phyloP scores from a whole-genome alignment of 2,329 filamentous ascomycete genomes.

The Pseudocercospora musae region DNA sequence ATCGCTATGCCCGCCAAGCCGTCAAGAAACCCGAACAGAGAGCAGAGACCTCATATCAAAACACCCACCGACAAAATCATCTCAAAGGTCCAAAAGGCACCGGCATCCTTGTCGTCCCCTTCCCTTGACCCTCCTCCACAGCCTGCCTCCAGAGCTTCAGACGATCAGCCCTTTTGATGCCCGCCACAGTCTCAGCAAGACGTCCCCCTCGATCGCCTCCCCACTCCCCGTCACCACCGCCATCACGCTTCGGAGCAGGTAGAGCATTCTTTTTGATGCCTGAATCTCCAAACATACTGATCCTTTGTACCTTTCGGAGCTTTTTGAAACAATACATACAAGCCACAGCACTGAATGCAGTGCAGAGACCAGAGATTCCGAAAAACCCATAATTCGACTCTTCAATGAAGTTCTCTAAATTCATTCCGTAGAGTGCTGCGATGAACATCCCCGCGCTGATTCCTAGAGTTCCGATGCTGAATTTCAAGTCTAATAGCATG shows the following conservation, averaged over 20 bases:
- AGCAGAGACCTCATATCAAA: neutral
- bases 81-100: constrained; percentile 12
- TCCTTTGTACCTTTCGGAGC: constrained; percentile 78
- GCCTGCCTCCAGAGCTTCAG: constrained; percentile 27
- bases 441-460: constrained; percentile 92
- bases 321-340: constrained; percentile 81
- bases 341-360: constrained; percentile 70
- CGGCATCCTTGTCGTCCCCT: constrained; percentile 5
- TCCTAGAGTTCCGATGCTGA: constrained; percentile 92
- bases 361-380: constrained; percentile 67
- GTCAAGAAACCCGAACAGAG: neutral
- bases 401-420: constrained; percentile 97
- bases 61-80: constrained; percentile 1
- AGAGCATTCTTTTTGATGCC: constrained; percentile 31
- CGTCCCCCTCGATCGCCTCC: constrained; percentile 13
- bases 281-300: constrained; percentile 75
- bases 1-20: neutral
- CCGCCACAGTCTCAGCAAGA: constrained; percentile 28
- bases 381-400: constrained; percentile 85
- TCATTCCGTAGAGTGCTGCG: constrained; percentile 99
- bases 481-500: constrained; percentile 95
- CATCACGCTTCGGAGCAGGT: constrained; percentile 28
- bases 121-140: constrained; percentile 22
- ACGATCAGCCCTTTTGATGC: constrained; percentile 29
- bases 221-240: constrained; percentile 10